Evolutionary conservation across 768 basidiomycete genomes (phyloP).

Genomic region (Russula abietina): DNA sequence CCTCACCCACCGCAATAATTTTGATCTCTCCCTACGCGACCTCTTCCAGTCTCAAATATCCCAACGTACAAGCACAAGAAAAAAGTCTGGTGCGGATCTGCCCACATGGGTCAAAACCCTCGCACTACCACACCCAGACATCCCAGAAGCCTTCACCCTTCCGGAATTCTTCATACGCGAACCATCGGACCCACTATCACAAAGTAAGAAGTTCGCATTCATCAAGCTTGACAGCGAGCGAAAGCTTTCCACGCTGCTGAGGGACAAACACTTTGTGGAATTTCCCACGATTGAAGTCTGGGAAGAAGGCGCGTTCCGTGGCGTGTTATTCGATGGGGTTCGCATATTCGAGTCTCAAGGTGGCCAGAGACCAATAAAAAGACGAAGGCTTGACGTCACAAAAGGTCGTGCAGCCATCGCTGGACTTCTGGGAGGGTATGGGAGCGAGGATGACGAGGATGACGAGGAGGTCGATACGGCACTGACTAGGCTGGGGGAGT

Average conservation of each 20-base stretch:
- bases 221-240: constrained; percentile 51
- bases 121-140: constrained; percentile 47
- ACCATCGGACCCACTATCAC: constrained; percentile 30
- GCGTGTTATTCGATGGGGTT: constrained; percentile 50
- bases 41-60: constrained; percentile 44
- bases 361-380: constrained; percentile 42
- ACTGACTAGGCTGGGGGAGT: constrained; percentile 35
- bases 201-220: constrained; percentile 34
- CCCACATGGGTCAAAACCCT: constrained; percentile 56
- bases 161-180: constrained; percentile 61
- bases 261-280: constrained; percentile 67
- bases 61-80: constrained; percentile 35
- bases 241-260: constrained; percentile 45
- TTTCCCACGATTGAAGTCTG: constrained; percentile 79
- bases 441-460: constrained; percentile 41
- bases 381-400: constrained; percentile 47
- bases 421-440: constrained; percentile 56
- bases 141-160: constrained; percentile 47
- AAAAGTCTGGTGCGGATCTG: constrained; percentile 40
- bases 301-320: constrained; percentile 54
- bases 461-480: constrained; percentile 32
- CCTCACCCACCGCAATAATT: constrained; percentile 58
- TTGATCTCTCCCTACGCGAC: constrained; percentile 44
- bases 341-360: constrained; percentile 38
- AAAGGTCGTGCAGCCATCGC: constrained; percentile 51